Percentiles rank a stretch among this genome's conserved stretches.
phyloP scores from a whole-genome alignment of 352 stramenopile species.

The Pythium periplocum region DNA sequence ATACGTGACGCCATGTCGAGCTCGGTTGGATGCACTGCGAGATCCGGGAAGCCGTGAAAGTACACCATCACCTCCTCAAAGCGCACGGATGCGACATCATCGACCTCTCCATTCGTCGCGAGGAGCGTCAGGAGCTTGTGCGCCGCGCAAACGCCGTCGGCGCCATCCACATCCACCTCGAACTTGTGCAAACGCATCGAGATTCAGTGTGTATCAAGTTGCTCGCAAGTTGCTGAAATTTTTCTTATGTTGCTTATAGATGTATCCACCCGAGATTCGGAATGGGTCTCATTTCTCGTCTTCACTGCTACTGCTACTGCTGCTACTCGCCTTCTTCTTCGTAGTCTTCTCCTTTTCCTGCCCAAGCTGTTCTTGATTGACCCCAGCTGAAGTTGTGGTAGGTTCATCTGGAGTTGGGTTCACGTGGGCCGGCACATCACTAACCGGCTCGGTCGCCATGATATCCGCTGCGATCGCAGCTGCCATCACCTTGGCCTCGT shows the following conservation, averaged over 20 bases:
- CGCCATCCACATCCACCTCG: constrained; percentile 4
- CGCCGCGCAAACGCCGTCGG: not conserved
- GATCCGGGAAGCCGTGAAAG: constrained; percentile 71
- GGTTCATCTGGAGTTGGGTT: no score
- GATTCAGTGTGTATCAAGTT: not conserved
- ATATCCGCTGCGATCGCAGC: not conserved
- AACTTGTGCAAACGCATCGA: constrained; percentile 14
- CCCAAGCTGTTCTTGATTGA: no score
- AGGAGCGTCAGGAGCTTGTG: constrained; percentile 11
- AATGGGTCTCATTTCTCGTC: no score
- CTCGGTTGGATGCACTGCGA: constrained; percentile 53
- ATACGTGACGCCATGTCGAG: constrained; percentile 50
- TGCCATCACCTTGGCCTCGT: no score
- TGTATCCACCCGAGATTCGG: not conserved
- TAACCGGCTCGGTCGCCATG: not conserved
- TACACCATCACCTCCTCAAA: constrained; percentile 47
- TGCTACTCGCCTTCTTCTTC: no score
- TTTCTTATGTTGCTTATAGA: not conserved
- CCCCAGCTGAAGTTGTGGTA: no score
- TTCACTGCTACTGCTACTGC: no score
- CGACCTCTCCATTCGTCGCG: not conserved
- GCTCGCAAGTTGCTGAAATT: not conserved
- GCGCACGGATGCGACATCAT: not conserved
- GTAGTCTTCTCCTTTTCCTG: no score
- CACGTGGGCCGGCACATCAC: not conserved